These are phyloP conservation scores for Teratosphaeria viscida DNA, from an alignment of 2,329 filamentous ascomycete genomes.

Conservation along the genomic window DNA sequence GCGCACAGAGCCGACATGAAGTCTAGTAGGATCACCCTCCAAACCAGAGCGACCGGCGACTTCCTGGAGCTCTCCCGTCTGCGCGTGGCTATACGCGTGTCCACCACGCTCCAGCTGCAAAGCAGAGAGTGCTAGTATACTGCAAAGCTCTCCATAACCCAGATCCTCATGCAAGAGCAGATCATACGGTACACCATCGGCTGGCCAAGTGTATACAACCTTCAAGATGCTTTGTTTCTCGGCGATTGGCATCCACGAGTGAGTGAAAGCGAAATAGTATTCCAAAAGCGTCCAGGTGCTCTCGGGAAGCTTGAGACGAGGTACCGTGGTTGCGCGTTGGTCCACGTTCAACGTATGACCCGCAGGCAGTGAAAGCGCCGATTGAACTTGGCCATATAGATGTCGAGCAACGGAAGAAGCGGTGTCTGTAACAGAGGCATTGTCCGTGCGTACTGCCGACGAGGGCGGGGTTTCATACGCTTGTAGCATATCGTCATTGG, in stretches of 20 bases:
- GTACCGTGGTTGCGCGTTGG: not conserved
- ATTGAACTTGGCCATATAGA: not conserved
- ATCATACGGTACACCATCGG: slow-evolving; percentile 27
- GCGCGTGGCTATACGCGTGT: not conserved
- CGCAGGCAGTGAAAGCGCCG: not conserved
- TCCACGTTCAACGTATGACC: not conserved
- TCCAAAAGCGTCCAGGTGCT: slow-evolving; percentile 55
- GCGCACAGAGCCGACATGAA: slow-evolving; percentile 38
- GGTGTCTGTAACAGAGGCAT: not conserved
- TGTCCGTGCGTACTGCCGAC: not conserved
- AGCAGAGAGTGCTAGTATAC: slow-evolving; percentile 33
- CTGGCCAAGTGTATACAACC: slow-evolving; percentile 45
- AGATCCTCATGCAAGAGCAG: slow-evolving; percentile 8
- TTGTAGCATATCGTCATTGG: not conserved
- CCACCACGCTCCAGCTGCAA: slow-evolving; percentile 12
- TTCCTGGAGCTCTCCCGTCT: not conserved
- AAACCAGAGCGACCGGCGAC: slow-evolving; percentile 5
- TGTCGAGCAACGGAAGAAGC: not conserved
- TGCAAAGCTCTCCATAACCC: slow-evolving; percentile 37
- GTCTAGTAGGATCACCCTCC: slow-evolving; percentile 26
- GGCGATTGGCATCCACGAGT: slow-evolving; percentile 65
- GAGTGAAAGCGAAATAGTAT: slow-evolving; percentile 64
- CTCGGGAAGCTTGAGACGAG: slow-evolving; percentile 32
- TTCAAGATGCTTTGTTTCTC: slow-evolving; percentile 55
- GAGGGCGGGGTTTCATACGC: not conserved